phyloP scores from a whole-genome alignment of 192 early-diverging fungal species.

The Linnemannia exigua region DNA sequence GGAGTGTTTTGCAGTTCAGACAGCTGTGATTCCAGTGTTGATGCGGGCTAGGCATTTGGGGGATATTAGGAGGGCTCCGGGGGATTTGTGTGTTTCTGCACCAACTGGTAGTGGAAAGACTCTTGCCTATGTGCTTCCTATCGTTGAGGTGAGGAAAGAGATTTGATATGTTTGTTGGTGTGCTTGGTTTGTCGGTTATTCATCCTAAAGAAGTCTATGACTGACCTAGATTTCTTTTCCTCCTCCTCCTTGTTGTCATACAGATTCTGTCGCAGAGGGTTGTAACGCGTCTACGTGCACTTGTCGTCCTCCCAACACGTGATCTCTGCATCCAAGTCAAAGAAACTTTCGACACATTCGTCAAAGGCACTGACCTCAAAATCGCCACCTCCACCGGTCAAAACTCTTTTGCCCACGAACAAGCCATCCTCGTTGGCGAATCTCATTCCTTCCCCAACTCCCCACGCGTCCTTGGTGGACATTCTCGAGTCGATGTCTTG shows the following conservation, averaged over 20 bases:
- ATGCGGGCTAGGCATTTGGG: constrained; percentile 74
- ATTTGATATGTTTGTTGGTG: too few relatives aligned
- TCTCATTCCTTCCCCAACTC: constrained; percentile 7
- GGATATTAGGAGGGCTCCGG: constrained; percentile 79
- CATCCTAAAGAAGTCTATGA: background rate
- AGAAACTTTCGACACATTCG: constrained; percentile 84
- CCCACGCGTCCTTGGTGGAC: constrained; percentile 65
- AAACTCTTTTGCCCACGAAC: constrained; percentile 82
- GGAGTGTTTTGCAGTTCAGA: constrained; percentile 92
- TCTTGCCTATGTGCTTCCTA: constrained; percentile 94
- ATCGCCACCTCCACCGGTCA: constrained; percentile 85
- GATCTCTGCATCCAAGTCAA: constrained; percentile 94
- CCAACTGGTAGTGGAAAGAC: constrained; percentile 98
- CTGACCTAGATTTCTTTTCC: background rate
- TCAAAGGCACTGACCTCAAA: constrained; percentile 81
- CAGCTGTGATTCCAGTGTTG: constrained; percentile 86
- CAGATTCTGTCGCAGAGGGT: constrained; percentile 79
- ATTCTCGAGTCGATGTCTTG: constrained; percentile 86
- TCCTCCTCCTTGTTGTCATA: background rate
- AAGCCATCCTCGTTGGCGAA: constrained; percentile 61
- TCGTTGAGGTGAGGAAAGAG: constrained; percentile 84
- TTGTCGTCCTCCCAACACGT: constrained; percentile 94
- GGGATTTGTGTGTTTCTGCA: constrained; percentile 94
- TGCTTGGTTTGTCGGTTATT: background rate
- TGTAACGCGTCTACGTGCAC: constrained; percentile 85